Conservation (phyloP, 768 basidiomycete species). For the Lactarius vividus region DNA sequence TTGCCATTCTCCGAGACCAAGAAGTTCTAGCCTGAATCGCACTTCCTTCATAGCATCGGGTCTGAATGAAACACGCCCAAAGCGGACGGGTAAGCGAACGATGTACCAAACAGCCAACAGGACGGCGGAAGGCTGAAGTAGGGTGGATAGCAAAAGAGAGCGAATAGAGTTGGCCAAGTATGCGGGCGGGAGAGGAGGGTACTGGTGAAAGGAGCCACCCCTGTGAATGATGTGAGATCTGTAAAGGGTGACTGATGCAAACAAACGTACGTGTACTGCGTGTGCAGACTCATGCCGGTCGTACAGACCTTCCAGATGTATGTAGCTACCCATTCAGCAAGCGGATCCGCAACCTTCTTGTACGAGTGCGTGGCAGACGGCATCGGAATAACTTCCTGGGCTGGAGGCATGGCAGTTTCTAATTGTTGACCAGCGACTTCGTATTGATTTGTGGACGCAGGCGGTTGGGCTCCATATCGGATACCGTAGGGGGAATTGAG, state of each 20-base stretch:
- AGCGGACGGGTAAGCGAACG: slow-evolving; percentile 67
- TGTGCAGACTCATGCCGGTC: slow-evolving; percentile 62
- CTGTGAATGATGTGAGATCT: slow-evolving; percentile 16
- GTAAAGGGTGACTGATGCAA: not conserved
- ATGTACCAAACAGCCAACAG: slow-evolving; percentile 83
- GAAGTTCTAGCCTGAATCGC: slow-evolving; percentile 60
- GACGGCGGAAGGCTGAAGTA: slow-evolving; percentile 78
- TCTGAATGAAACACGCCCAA: slow-evolving; percentile 50
- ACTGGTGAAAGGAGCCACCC: slow-evolving; percentile 33
- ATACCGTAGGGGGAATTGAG: slow-evolving; percentile 28
- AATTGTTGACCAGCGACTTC: slow-evolving; percentile 32
- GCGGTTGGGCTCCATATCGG: slow-evolving; percentile 29
- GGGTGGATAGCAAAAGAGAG: slow-evolving; percentile 70
- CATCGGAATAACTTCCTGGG: slow-evolving; percentile 43
- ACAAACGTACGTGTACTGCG: slow-evolving; percentile 52
- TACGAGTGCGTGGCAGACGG: slow-evolving; percentile 55
- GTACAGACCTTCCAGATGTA: slow-evolving; percentile 85
- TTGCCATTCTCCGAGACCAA: slow-evolving; percentile 44
- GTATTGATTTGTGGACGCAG: slow-evolving; percentile 23
- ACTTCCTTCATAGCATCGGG: slow-evolving; percentile 56
- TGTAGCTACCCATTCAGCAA: slow-evolving; percentile 74
- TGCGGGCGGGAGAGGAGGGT: slow-evolving; percentile 47
- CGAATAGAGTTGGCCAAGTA: slow-evolving; percentile 63
- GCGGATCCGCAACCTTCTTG: slow-evolving; percentile 70
- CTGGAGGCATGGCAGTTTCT: slow-evolving; percentile 37